These are phyloP conservation scores for Colletotrichum sp. DNA, from an alignment of 2,329 filamentous ascomycete species.

Conservation along the genomic window DNA sequence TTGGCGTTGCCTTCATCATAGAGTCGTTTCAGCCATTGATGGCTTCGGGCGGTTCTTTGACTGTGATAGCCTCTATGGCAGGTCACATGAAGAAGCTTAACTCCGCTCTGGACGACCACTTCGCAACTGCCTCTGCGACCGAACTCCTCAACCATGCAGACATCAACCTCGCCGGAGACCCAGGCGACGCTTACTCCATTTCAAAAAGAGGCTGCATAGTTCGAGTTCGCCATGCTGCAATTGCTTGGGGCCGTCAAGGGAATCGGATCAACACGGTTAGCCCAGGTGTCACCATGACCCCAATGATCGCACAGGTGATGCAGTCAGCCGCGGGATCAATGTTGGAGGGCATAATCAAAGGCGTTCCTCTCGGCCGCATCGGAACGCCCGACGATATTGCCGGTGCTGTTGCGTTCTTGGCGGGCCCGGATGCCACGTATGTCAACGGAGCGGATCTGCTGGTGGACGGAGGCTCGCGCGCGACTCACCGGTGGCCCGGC, in stretches of 20 bases:
- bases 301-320: not conserved
- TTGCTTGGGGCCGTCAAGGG: not conserved
- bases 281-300: not conserved
- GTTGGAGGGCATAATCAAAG: not conserved
- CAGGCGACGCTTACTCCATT: not conserved
- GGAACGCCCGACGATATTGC: not conserved
- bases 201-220: slow-evolving; percentile 1
- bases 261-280: slow-evolving; percentile 4
- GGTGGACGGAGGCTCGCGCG: not conserved
- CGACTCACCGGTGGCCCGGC: not conserved
- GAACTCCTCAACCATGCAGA: not conserved
- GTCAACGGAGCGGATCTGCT: not conserved
- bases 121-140: not conserved
- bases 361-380: not conserved
- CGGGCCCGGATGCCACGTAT: not conserved
- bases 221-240: not conserved
- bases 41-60: not conserved
- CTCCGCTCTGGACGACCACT: not conserved
- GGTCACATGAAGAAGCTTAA: not conserved
- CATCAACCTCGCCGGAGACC: not conserved
- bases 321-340: not conserved
- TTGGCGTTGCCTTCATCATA: not conserved
- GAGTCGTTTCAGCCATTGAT: not conserved
- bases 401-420: not conserved
- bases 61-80: not conserved